Percentiles rank a stretch among this genome's conserved stretches.
phyloP scores from a whole-genome alignment of 116 monocot genomes.

The Cymodocea nodosa region DNA sequence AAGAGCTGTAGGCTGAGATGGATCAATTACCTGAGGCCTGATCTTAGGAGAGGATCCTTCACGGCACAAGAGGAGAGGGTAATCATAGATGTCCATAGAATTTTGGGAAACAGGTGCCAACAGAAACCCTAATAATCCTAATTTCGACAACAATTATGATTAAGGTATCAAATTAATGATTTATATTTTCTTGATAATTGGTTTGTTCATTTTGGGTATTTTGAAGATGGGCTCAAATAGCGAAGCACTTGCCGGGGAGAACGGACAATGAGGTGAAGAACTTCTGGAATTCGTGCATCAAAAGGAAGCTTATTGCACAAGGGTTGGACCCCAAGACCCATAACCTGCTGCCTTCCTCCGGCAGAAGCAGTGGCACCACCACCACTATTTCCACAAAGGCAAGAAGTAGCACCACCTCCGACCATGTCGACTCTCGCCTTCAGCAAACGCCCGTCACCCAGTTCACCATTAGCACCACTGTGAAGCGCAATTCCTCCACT shows the following conservation, averaged over 20 bases:
- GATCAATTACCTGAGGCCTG: slow-evolving; percentile 26
- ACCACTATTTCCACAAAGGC: background rate
- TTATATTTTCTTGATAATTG: background rate
- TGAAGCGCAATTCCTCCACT: slow-evolving; percentile 12
- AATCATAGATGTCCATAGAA: slow-evolving; percentile 80
- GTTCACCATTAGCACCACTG: slow-evolving; percentile 63
- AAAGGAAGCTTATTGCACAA: slow-evolving; percentile 84
- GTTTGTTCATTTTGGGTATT: background rate
- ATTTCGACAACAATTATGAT: background rate
- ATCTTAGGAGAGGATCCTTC: slow-evolving; percentile 80
- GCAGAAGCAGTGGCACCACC: background rate
- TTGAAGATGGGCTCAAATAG: slow-evolving; percentile 87
- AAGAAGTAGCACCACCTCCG: slow-evolving; percentile 7
- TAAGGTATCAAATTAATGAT: background rate
- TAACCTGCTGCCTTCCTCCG: slow-evolving; percentile 50
- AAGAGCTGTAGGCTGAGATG: slow-evolving; percentile 85
- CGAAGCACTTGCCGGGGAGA: slow-evolving; percentile 82
- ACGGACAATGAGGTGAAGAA: slow-evolving; percentile 97
- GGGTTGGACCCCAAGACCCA: slow-evolving; percentile 91
- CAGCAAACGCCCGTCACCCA: slow-evolving; percentile 13
- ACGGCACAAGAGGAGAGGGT: slow-evolving; percentile 55
- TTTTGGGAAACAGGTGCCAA: slow-evolving; percentile 71
- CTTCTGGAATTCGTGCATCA: slow-evolving; percentile 95
- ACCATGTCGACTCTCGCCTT: slow-evolving; percentile 1
- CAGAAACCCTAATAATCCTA: slow-evolving; percentile 25